A percentile compares a stretch with the other conserved stretches of the same genome.
These are phyloP conservation scores for Globisporangium megalacanthum DNA, from an alignment of 352 stramenopile genomes.

Conservation along the genomic window DNA sequence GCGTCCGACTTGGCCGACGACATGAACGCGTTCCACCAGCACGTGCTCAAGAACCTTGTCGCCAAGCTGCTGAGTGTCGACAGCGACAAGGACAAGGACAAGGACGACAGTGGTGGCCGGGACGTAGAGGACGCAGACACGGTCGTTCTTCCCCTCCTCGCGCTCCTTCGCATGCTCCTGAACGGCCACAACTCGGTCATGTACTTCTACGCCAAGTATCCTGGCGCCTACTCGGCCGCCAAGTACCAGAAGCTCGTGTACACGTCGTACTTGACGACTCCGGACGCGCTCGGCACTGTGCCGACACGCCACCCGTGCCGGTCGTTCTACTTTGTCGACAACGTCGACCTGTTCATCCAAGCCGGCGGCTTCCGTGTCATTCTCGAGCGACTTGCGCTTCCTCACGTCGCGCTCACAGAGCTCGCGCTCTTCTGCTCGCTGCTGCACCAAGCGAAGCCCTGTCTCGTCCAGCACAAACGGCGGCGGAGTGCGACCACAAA, in stretches of 20 bases:
- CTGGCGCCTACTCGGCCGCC: conserved; percentile 42
- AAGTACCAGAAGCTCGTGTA: conserved; percentile 71
- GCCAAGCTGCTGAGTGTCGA: conserved; percentile 55
- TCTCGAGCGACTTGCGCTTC: conserved; percentile 44
- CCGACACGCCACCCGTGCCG: conserved; percentile 64
- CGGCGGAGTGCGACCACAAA: conserved; percentile 36
- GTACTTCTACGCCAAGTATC: conserved; percentile 85
- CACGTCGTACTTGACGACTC: conserved; percentile 62
- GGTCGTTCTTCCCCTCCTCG: conserved; percentile 43
- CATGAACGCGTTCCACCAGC: conserved; percentile 75
- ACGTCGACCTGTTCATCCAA: conserved; percentile 82
- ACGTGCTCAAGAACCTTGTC: conserved; percentile 72
- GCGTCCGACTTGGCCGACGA: conserved; percentile 70
- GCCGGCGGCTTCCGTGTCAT: conserved; percentile 71
- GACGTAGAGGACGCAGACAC: conserved; percentile 3
- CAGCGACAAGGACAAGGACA: neutral
- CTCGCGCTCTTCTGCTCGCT: conserved; percentile 65
- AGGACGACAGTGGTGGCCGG: neutral
- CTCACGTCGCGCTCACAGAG: conserved; percentile 46
- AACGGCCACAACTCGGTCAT: conserved; percentile 73
- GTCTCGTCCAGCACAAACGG: conserved; percentile 53
- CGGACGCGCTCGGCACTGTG: conserved; percentile 46
- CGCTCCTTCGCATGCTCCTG: conserved; percentile 68
- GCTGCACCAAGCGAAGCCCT: conserved; percentile 71
- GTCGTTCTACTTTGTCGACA: conserved; percentile 81